phyloP scores from a whole-genome alignment of 495 filamentous ascomycete species.

The Clavariopsis aquatica region DNA sequence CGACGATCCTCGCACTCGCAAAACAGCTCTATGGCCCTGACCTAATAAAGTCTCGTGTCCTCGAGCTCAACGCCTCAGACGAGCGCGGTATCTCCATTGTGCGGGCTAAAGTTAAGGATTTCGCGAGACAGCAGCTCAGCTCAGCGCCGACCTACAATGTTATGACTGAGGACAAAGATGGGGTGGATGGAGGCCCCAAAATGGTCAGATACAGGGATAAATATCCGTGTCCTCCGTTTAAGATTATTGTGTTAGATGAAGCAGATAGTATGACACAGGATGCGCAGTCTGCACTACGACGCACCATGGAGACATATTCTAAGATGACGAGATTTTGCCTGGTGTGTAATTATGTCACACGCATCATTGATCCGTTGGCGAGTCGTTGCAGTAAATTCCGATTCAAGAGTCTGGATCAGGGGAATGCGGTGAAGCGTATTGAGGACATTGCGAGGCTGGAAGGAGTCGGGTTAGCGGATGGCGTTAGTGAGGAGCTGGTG shows the following conservation, averaged over 20 bases:
- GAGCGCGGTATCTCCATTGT: slow-evolving; percentile 97
- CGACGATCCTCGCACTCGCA: slow-evolving; percentile 91
- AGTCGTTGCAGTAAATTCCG: slow-evolving; percentile 94
- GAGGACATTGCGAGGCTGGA: slow-evolving; percentile 79
- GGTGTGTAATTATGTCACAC: slow-evolving; percentile 97
- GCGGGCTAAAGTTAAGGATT: slow-evolving; percentile 98
- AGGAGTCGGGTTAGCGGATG: slow-evolving; percentile 70
- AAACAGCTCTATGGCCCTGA: slow-evolving; percentile 97
- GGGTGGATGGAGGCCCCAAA: slow-evolving; percentile 48
- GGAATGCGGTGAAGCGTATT: slow-evolving; percentile 71
- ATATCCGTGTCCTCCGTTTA: slow-evolving; percentile 96
- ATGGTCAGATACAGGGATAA: slow-evolving; percentile 62
- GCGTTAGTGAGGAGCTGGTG: slow-evolving; percentile 79
- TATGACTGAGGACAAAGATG: slow-evolving; percentile 40
- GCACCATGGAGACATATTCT: slow-evolving; percentile 97
- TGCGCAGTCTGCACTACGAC: slow-evolving; percentile 84
- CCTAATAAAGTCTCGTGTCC: slow-evolving; percentile 87
- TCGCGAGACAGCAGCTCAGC: slow-evolving; percentile 89
- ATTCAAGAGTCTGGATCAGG: slow-evolving; percentile 92
- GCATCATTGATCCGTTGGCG: slow-evolving; percentile 95
- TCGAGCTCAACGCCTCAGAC: slow-evolving; percentile 98
- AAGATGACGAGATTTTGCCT: slow-evolving; percentile 96
- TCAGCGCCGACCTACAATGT: slow-evolving; percentile 58
- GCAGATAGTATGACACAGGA: slow-evolving; percentile 99
- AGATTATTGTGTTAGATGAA: slow-evolving; percentile 97